phyloP scores from a whole-genome alignment of 371 early-diverging fungal genomes.

The Nematocida sp. region DNA sequence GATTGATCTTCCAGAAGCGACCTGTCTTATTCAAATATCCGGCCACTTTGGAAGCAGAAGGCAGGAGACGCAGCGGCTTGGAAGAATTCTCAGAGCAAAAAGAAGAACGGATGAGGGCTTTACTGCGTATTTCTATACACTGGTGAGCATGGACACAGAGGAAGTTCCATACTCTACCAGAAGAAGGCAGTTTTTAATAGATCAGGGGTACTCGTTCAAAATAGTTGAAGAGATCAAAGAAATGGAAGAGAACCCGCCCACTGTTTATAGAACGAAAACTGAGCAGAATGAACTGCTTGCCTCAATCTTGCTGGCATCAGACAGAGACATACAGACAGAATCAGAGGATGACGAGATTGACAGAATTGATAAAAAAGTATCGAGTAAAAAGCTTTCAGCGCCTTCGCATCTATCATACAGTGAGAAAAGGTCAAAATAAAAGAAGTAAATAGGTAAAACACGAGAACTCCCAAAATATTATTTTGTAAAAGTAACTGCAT shows the following conservation, averaged over 20 bases:
- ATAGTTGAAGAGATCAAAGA: slow-evolving; percentile 78
- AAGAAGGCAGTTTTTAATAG: slow-evolving; percentile 94
- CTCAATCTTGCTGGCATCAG: slow-evolving; percentile 78
- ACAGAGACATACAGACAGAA: slow-evolving; percentile 71
- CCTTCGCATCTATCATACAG: slow-evolving; percentile 25
- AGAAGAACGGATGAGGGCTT: slow-evolving; percentile 85
- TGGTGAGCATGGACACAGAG: slow-evolving; percentile 93
- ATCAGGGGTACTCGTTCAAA: slow-evolving; percentile 98
- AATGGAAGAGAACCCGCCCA: slow-evolving; percentile 74
- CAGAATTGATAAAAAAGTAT: slow-evolving; percentile 44
- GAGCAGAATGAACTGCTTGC: slow-evolving; percentile 83
- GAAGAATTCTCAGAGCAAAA: slow-evolving; percentile 89
- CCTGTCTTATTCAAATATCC: slow-evolving; percentile 93
- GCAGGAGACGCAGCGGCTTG: slow-evolving; percentile 97
- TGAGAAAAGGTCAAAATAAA: slow-evolving; percentile 1
- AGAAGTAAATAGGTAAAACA: neutral
- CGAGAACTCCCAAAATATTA: too few relatives aligned
- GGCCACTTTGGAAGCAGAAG: slow-evolving; percentile 96
- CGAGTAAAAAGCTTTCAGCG: slow-evolving; percentile 34
- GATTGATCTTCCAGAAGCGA: slow-evolving; percentile 97
- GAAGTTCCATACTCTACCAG: slow-evolving; percentile 97
- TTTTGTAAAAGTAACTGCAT: too few relatives aligned
- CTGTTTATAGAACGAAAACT: slow-evolving; percentile 75
- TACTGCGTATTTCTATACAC: slow-evolving; percentile 93
- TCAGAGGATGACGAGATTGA: slow-evolving; percentile 53